phyloP scores from a whole-genome alignment of 78 protist species.

The Speleostelium caveatum region DNA sequence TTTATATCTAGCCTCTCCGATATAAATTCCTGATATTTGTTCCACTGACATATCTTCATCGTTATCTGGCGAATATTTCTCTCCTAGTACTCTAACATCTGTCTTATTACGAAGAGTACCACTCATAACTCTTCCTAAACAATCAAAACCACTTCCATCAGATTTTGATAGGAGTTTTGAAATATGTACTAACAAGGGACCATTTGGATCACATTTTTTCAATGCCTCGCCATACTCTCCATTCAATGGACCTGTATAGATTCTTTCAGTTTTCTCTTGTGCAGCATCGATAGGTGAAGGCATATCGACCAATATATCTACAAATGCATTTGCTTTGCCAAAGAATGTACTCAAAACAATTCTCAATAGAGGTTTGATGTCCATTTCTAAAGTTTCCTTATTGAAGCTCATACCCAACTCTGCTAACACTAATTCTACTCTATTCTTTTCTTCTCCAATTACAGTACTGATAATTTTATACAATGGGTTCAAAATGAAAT shows the following conservation, averaged over 20 bases:
- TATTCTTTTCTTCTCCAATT: neutral
- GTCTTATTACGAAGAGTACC: constrained; percentile 90
- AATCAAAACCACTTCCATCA: constrained; percentile 90
- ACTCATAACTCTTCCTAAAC: constrained; percentile 85
- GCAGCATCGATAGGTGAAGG: constrained; percentile 93
- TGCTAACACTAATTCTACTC: neutral
- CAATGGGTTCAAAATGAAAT: constrained; percentile 97
- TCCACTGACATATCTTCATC: constrained; percentile 91
- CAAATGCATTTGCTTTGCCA: constrained; percentile 87
- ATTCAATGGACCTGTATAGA: constrained; percentile 88
- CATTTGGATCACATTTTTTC: constrained; percentile 88
- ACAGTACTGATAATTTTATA: constrained; percentile 93
- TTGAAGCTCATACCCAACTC: constrained; percentile 88
- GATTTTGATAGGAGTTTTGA: constrained; percentile 78
- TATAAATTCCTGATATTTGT: constrained; percentile 53
- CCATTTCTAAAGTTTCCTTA: constrained; percentile 39
- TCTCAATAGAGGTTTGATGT: constrained; percentile 87
- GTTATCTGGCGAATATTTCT: constrained; percentile 94
- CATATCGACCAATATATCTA: constrained; percentile 83
- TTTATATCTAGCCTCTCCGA: constrained; percentile 89
- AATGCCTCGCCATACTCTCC: constrained; percentile 73
- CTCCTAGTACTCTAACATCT: constrained; percentile 92
- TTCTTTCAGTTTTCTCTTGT: constrained; percentile 39
- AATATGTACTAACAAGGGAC: constrained; percentile 91
- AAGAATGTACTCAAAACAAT: constrained; percentile 88